Base-by-base conservation (phyloP, 805 yeast genomes). In the Yarrowia osloensis region DNA sequence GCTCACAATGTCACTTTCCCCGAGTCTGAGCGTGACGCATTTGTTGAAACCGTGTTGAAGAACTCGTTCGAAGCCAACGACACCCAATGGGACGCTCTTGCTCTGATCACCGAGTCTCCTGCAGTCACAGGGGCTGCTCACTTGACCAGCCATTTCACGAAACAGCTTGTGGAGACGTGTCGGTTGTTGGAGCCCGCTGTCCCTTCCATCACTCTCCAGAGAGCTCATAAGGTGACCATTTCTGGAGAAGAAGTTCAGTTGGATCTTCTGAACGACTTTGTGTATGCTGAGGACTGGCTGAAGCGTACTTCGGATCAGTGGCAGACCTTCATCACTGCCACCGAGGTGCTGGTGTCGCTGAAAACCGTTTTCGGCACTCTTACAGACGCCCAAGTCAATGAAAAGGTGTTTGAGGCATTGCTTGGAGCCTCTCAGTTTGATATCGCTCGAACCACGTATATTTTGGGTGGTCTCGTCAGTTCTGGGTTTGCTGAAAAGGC, bases 341-440 rank as follows among this genome's bases (percentile, higher is more conserved):
- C 37, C 4, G 50, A 59, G 28, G 50, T 35, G 2, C 13, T 67
- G 2, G 26, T 40, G n/a, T 42, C 42, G 33, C 11, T 54, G 44
- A 67, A 39, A 11, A 66, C 67, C 5, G 67, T 59, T 1, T 40
- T 42, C 9, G 9, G 35, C 24, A 62, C 70, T 15, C 52, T 71
- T 5, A 29, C 52, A 12, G 57, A 65, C n/a, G 54, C 68, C 3
- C 39, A 49, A n/a, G 44, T 29, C 29, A 67, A 67, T 11, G 42
- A 68, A 33, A 57, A 54, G 21, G 63, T 70, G 9, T 62, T 75
- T 4, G 62, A 67, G 22, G 71, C 68, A 13, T 68, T 74, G 28
- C 67, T 74, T 5, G 67, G 67, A 33, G 59, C 70, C 2, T 75
- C 69, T 12, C 72, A 71, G 39, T 74, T 75, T 55, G 73, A 69